phyloP scores from a whole-genome alignment of 2,329 filamentous ascomycete genomes.

The Phaeomoniella chlamydospora region DNA sequence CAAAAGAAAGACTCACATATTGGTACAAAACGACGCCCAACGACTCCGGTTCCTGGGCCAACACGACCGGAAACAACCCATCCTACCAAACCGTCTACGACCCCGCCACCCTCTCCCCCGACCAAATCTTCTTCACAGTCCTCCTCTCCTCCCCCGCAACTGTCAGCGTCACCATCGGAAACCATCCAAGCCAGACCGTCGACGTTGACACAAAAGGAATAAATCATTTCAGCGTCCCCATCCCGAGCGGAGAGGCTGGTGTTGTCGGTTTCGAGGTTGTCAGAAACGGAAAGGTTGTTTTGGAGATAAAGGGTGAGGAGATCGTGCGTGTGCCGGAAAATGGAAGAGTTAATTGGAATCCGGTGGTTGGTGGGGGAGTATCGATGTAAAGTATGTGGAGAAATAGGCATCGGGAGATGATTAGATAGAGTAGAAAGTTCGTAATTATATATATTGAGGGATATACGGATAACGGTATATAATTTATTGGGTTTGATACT shows the following conservation, averaged over 20 bases:
- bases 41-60: constrained; percentile 13
- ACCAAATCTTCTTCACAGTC: constrained; percentile 17
- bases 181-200: constrained; percentile 9
- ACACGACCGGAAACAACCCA: constrained; percentile 20
- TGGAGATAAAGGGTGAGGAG: constrained; percentile 13
- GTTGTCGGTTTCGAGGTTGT: constrained; percentile 14
- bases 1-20: constrained; percentile 16
- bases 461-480: too few relatives aligned
- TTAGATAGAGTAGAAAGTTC: too few relatives aligned
- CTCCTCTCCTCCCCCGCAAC: constrained; percentile 14
- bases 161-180: constrained; percentile 16
- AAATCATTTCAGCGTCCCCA: constrained; percentile 18
- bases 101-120: constrained; percentile 16
- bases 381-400: too few relatives aligned
- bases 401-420: too few relatives aligned
- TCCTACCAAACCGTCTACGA: constrained; percentile 12
- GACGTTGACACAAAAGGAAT: constrained; percentile 11
- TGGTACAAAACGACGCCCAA: constrained; percentile 20
- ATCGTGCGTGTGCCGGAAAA: constrained; percentile 15
- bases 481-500: too few relatives aligned
- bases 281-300: constrained; percentile 12
- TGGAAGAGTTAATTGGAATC: constrained; percentile 20
- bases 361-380: constrained; percentile 20
- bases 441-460: too few relatives aligned
- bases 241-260: constrained; percentile 14